Conservation (phyloP, 257 asterid species). For the Scutellaria minor region DNA sequence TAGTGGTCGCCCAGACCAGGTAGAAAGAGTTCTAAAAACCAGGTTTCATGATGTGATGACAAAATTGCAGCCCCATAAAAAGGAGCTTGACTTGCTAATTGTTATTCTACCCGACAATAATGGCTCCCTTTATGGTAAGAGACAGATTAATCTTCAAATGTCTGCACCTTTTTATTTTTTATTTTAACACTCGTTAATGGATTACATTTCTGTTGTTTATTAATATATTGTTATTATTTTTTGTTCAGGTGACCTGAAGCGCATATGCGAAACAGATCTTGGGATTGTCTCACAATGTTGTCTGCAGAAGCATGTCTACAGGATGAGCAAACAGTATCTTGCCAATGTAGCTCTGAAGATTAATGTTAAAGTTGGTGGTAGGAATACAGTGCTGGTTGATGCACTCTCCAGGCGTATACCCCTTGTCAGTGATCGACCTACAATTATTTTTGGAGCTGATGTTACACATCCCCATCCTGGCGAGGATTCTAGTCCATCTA, state of each 20-base stretch:
- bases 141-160: not conserved
- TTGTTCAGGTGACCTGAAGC: conserved; percentile 75
- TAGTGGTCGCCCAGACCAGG: conserved; percentile 81
- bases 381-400: conserved; percentile 90
- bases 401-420: conserved; percentile 90
- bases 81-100: conserved; percentile 87
- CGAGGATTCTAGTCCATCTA: conserved; percentile 99
- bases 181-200: not conserved
- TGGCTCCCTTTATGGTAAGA: conserved; percentile 91
- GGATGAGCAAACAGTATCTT: conserved; percentile 83
- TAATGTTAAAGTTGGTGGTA: conserved; percentile 95
- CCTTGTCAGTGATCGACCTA: conserved; percentile 86
- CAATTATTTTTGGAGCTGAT: conserved; percentile 97
- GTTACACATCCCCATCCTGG: conserved; percentile 99
- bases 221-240: not conserved
- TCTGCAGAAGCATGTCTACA: conserved; percentile 82
- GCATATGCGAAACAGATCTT: conserved; percentile 94
- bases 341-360: conserved; percentile 92
- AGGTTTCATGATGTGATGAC: conserved; percentile 74
- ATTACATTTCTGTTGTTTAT: not conserved
- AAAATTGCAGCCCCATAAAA: conserved; percentile 56
- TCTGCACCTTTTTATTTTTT: not conserved
- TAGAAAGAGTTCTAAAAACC: conserved; percentile 78
- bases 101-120: conserved; percentile 93
- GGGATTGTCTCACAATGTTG: conserved; percentile 99